Evolutionary conservation across 805 yeast species (phyloP), one percentile per base, ranked within the genome.

Genomic region (Ogataea chonburiensis): DNA sequence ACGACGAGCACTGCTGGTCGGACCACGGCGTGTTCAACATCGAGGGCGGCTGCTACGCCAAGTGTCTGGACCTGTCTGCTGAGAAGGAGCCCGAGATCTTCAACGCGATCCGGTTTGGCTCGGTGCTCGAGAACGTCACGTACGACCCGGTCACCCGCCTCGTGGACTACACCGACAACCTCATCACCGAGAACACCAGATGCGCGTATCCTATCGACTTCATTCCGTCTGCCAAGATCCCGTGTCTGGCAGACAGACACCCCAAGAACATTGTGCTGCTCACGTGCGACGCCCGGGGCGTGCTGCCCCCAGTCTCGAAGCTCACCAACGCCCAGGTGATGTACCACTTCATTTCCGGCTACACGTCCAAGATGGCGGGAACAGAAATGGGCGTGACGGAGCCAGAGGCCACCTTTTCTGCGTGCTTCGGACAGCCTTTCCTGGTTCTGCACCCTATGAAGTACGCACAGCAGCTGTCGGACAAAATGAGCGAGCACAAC

Each of bases 1-100:
- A 91, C 65, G 98, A 91, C 63, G 98, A 91, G 71, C 98, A 91
- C 73, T 91, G 98, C 73, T 91, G 98, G 98, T 86, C 97, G 13
- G 95, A 91, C 67, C 73, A 84, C 52, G 98, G 98, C 70, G 97
- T 91, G 42, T 91, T 91, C 81, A 93, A 93, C 78, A 89, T 91
- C 58, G 98, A 91, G 73, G 98, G 98, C 67, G 98, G 98, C 50
- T 91, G 98, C 75, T 91, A 91, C 73, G 98, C 98, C 57, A 91
- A 91, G 71, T 89, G 97, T 72, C 73, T 91, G 49, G 96, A 86
- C 57, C 74, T 91, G 49, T 70, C 86, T 34, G 81, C 73, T 48
- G 97, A 86, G 68, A 91, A 84, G 69, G 98, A 91, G 73, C 98
- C 98, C 34, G 98, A 91, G 71, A 91, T 91, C 63, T 93, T 80